Percentiles rank a stretch among this genome's conserved stretches.
These are phyloP conservation scores for Metarhizium humberi DNA, from an alignment of 2,329 filamentous ascomycete species.

Conservation along the genomic window DNA sequence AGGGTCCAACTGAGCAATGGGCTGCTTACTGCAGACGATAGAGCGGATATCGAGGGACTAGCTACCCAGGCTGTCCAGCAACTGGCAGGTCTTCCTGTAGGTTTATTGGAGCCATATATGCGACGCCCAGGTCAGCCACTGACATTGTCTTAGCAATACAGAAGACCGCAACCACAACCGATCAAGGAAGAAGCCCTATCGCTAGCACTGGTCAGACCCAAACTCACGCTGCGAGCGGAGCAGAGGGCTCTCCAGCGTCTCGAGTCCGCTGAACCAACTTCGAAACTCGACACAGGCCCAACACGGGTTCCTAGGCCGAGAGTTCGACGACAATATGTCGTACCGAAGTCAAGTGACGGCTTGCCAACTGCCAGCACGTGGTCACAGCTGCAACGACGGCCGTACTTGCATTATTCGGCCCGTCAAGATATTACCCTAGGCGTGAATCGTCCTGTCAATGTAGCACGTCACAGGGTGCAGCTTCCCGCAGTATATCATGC, in stretches of 20 bases:
- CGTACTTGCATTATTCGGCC: slow-evolving; percentile 16
- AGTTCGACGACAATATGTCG: neutral
- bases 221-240: neutral
- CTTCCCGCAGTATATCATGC: slow-evolving; percentile 28
- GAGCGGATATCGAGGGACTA: slow-evolving; percentile 9
- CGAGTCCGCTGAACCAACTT: neutral
- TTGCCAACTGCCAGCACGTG: slow-evolving; percentile 1
- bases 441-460: slow-evolving; percentile 4
- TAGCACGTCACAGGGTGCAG: slow-evolving; percentile 1
- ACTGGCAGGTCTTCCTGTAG: slow-evolving; percentile 13
- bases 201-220: neutral
- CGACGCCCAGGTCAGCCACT: neutral
- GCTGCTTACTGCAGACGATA: slow-evolving; percentile 9
- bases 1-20: slow-evolving; percentile 15
- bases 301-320: neutral
- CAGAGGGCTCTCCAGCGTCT: neutral
- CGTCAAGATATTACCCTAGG: slow-evolving; percentile 20
- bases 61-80: slow-evolving; percentile 12
- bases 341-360: neutral
- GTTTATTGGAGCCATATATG: neutral
- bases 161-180: neutral
- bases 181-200: neutral
- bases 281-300: neutral
- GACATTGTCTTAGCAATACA: neutral
- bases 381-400: slow-evolving; percentile 9